A percentile compares a stretch with the other conserved stretches of the same genome.
These are phyloP conservation scores for Flueggea neowawraea DNA, from an alignment of 441 rosid genomes.

Conservation along the genomic window DNA sequence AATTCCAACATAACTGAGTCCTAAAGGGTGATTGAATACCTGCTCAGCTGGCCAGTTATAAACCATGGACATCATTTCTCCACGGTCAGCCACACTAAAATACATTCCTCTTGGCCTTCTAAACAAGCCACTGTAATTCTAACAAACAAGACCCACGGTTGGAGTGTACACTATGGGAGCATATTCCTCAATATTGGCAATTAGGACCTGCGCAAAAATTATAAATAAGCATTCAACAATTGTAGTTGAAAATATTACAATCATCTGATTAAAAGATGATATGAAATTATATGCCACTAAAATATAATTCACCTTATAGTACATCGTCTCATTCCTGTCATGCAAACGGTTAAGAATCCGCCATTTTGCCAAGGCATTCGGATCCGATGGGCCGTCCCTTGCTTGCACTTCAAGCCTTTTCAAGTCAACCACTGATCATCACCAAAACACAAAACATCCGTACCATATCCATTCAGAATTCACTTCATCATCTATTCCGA, in stretches of 20 bases:
- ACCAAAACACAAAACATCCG: not conserved
- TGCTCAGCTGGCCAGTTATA: conserved; percentile 99
- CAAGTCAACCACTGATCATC: conserved; percentile 74
- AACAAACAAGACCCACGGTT: conserved; percentile 98
- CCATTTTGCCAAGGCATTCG: conserved; percentile 95
- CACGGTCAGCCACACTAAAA: conserved; percentile 93
- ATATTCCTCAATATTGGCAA: conserved; percentile 92
- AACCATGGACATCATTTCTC: conserved; percentile 99
- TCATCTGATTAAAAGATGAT: too few species aligned
- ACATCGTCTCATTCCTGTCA: conserved; percentile 98
- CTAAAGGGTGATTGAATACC: conserved; percentile 36
- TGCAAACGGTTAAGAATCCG: conserved; percentile 95
- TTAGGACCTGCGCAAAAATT: conserved; percentile 64
- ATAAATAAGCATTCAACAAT: conserved; percentile 1
- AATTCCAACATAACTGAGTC: not conserved
- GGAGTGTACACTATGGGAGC: conserved; percentile 99
- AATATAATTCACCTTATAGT: conserved; percentile 56
- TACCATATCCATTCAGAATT: too few species aligned
- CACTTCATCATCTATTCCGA: too few species aligned
- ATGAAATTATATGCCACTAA: not conserved
- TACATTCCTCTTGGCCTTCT: conserved; percentile 99
- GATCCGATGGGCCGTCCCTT: conserved; percentile 96
- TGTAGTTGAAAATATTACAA: too few species aligned
- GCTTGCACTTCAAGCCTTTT: conserved; percentile 94
- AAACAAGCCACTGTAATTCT: conserved; percentile 94